phyloP scores from a whole-genome alignment of 2,329 filamentous ascomycete species.

The Grosmannia huntii region DNA sequence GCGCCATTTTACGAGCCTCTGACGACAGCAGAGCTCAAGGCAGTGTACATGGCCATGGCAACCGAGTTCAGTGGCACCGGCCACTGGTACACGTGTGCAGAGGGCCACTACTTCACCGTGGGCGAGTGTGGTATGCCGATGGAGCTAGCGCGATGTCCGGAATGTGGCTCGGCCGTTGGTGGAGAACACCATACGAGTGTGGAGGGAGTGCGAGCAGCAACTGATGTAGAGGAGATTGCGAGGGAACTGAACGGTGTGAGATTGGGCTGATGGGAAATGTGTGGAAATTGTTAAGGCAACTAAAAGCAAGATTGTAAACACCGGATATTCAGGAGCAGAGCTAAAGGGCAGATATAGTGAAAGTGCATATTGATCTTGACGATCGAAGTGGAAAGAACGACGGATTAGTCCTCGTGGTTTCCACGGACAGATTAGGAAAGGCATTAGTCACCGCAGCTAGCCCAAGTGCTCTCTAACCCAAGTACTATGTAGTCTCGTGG shows the following conservation, averaged over 20 bases:
- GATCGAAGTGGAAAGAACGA: no score
- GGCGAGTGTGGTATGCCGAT: slow-evolving; percentile 57
- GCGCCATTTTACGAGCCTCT: slow-evolving; percentile 26
- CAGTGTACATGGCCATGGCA: slow-evolving; percentile 38
- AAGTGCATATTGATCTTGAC: no score
- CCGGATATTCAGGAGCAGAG: no score
- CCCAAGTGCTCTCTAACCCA: no score
- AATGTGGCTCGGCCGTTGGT: slow-evolving; percentile 46
- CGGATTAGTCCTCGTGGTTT: no score
- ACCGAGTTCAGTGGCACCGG: slow-evolving; percentile 37
- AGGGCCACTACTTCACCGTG: slow-evolving; percentile 48
- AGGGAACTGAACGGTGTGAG: neutral
- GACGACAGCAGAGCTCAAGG: slow-evolving; percentile 36
- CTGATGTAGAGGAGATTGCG: slow-evolving; percentile 30
- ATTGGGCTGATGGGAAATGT: neutral
- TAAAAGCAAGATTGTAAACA: no score
- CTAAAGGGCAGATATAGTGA: no score
- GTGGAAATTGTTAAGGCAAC: neutral
- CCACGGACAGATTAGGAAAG: no score
- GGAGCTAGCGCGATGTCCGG: slow-evolving; percentile 45
- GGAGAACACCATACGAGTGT: slow-evolving; percentile 37
- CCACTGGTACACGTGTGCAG: slow-evolving; percentile 48
- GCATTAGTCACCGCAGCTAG: no score
- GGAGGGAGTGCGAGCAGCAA: slow-evolving; percentile 36
- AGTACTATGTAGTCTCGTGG: no score